These are phyloP conservation scores for Lentinus tigrinus DNA, from an alignment of 768 basidiomycete species.

Conservation along the genomic window DNA sequence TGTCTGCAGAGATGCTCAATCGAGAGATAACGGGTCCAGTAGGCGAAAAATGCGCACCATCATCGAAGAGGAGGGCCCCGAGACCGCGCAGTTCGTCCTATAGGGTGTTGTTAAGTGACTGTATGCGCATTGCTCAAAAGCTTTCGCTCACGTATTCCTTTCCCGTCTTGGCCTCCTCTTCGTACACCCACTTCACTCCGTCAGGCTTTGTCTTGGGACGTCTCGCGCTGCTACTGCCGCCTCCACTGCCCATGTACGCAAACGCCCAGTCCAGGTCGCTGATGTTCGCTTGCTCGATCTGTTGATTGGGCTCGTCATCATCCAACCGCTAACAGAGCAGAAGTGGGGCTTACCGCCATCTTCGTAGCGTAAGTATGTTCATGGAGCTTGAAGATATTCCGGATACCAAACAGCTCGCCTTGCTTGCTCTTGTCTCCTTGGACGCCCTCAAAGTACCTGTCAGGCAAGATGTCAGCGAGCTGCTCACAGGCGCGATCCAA, in stretches of 20 bases:
- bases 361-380: conserved; percentile 72
- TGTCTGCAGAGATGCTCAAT: conserved; percentile 23
- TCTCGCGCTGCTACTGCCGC: conserved; percentile 25
- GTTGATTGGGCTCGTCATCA: neutral
- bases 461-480: neutral
- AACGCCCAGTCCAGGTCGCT: conserved; percentile 81
- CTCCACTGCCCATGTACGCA: conserved; percentile 50
- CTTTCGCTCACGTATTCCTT: conserved; percentile 19
- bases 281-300: conserved; percentile 80
- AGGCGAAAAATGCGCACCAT: conserved; percentile 39
- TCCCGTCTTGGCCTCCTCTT: conserved; percentile 35
- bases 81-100: conserved; percentile 60
- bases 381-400: conserved; percentile 82
- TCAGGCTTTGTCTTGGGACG: conserved; percentile 6
- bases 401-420: conserved; percentile 83
- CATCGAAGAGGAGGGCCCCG: conserved; percentile 68
- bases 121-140: neutral
- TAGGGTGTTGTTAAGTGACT: too few species aligned
- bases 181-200: conserved; percentile 44
- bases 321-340: neutral
- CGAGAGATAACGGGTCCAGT: neutral
- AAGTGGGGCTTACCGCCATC: conserved; percentile 50
- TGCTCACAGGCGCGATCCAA: neutral
- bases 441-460: conserved; percentile 77
- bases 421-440: conserved; percentile 73